Conservation (phyloP, 225 moss, liverwort and hornwort species). For the Pleurozium schreberi region DNA sequence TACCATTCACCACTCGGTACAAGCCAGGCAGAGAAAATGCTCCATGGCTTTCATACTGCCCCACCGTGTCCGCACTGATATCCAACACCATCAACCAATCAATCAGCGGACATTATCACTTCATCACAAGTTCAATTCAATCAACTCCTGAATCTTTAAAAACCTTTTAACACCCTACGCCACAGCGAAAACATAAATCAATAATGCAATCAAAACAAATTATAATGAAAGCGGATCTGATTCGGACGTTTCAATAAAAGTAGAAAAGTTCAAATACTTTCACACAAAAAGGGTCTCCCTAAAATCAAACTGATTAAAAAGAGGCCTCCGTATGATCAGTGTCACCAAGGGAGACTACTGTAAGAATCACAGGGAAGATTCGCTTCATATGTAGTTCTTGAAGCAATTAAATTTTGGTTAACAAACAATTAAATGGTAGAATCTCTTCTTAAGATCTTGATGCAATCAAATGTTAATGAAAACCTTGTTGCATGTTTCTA, state of each 20-base stretch:
- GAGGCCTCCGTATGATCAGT: neutral
- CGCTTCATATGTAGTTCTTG: neutral
- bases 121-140: neutral
- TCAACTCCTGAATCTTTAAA: neutral
- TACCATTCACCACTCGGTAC: conserved; percentile 89
- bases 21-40: conserved; percentile 83
- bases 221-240: neutral
- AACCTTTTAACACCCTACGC: neutral
- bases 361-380: neutral
- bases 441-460: neutral
- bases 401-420: neutral
- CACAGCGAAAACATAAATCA: neutral
- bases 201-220: neutral
- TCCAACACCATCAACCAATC: neutral
- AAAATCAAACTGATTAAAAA: no score
- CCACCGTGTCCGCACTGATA: conserved; percentile 61
- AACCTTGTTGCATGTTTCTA: neutral
- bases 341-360: neutral
- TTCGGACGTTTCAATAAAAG: neutral
- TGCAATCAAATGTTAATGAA: neutral
- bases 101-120: neutral
- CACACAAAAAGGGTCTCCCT: neutral
- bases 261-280: neutral
- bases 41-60: conserved; percentile 82
- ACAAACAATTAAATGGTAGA: neutral